Evolutionary conservation across 1,284 basidiomycete species (phyloP), one percentile per base, ranked within the genome.

Genomic region (Rhodotorula glutinis): DNA sequence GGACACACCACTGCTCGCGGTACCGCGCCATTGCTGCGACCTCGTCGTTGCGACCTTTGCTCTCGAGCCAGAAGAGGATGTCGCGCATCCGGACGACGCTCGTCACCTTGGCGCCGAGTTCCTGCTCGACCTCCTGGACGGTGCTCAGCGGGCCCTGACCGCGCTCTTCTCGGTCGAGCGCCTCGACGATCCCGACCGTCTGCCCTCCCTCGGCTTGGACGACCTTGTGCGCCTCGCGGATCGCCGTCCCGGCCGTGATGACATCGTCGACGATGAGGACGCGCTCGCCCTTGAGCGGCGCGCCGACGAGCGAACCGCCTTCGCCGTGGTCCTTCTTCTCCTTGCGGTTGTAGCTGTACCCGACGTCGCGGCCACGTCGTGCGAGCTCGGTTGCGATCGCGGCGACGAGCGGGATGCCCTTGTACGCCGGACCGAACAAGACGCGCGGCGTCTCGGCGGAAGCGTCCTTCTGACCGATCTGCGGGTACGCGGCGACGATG

Each of bases 381-480:
- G 78, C 75, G 44, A 98, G 83, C 41, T 88, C 84, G 33, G 96
- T 84, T 3, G 90, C 84, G 1, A 94, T 93, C 55, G 90, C 86
- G 0, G 95, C 90, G 0, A 92, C 94, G 57, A 99, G 86, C 0
- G 95, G 87, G 76, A 98, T 98, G 51, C 93, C 95, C 81, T 98
- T 98, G 83, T 98, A 98, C 4, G 96, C 95, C 0, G 95, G 96
- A 0, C 95, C 96, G 76, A 98, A 97, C 40, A 98, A 84, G 53
- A 98, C 85, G 75, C 96, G 92, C 75, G 97, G 96, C 16, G 82
- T 74, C 38, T 82, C 77, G 60, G 55, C 75, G 13, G 53, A 55
- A 44, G 57, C 54, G n/a, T 53, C 61, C 43, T 63, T 55, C 8
- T 62, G 57, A 40, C 71, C 44, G 76, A 78, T 54, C 63, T 61